Conservation (phyloP, 2,329 filamentous ascomycete genomes). For the Pyrenochaeta sp. region DNA sequence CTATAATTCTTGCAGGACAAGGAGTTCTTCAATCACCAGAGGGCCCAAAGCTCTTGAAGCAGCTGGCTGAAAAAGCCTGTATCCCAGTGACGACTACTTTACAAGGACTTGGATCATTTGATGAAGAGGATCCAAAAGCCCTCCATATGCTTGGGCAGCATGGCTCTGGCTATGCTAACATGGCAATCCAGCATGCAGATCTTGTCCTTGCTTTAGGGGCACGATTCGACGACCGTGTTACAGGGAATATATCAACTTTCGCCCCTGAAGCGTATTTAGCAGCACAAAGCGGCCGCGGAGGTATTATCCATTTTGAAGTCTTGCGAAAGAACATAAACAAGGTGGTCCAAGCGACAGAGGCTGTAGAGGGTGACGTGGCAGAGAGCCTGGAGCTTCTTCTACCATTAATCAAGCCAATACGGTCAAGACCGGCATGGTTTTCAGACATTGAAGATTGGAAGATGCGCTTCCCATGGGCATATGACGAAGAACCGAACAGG, state of each 20-base stretch:
- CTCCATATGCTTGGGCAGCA: constrained; percentile 99
- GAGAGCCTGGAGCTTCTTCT: constrained; percentile 80
- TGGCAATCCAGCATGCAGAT: constrained; percentile 97
- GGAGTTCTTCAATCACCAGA: constrained; percentile 83
- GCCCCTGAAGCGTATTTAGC: constrained; percentile 87
- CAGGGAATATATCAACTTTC: constrained; percentile 80
- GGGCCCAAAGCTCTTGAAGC: constrained; percentile 79
- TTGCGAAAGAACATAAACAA: constrained; percentile 99
- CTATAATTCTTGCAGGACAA: constrained; percentile 92
- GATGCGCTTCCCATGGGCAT: constrained; percentile 84
- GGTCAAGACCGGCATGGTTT: constrained; percentile 85
- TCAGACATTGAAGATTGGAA: constrained; percentile 91
- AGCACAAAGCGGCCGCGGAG: constrained; percentile 83
- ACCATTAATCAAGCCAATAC: constrained; percentile 70
- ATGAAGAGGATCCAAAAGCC: constrained; percentile 92
- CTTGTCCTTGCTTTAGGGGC: constrained; percentile 93
- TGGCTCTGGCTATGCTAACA: constrained; percentile 94
- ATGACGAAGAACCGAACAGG: constrained; percentile 77
- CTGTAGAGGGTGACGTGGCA: constrained; percentile 90
- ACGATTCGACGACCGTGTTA: constrained; percentile 96
- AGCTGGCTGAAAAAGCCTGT: constrained; percentile 84
- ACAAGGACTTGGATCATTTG: constrained; percentile 88
- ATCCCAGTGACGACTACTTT: constrained; percentile 97
- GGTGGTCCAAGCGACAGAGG: constrained; percentile 94
- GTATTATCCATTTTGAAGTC: constrained; percentile 97